A percentile compares a stretch with the other conserved stretches of the same genome.
Evolutionary conservation across 164 flowering plant species (phyloP).

Genomic region (Piper longum): DNA sequence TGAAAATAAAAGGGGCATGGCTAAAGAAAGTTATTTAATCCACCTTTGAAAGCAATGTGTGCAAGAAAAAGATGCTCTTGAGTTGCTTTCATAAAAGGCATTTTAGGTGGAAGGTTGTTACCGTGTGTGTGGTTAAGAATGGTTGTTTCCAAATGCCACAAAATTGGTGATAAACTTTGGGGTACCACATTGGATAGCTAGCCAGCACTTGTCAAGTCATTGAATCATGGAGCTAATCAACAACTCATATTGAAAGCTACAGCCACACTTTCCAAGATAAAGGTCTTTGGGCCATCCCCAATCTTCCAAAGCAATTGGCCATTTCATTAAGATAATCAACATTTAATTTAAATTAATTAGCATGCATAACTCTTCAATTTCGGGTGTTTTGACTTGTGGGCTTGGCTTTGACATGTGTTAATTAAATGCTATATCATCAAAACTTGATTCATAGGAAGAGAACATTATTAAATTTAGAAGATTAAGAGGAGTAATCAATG

Average conservation of each 20-base stretch:
- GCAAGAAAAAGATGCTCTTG: neutral
- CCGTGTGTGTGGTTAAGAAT: neutral
- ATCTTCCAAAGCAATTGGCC: neutral
- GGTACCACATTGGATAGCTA: neutral
- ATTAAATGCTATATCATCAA: too few species aligned
- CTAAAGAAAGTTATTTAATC: neutral
- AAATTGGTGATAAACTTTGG: slow-evolving; percentile 1
- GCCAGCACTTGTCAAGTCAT: neutral
- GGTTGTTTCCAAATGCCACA: slow-evolving; percentile 1
- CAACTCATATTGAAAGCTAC: neutral
- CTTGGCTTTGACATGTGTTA: too few species aligned
- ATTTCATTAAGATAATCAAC: too few species aligned
- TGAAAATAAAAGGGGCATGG: neutral
- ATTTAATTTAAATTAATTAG: too few species aligned
- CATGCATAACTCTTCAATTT: too few species aligned
- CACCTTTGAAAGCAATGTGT: neutral
- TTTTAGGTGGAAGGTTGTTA: neutral
- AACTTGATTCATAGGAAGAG: too few species aligned
- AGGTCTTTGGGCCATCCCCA: neutral
- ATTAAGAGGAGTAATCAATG: too few species aligned
- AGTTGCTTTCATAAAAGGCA: neutral
- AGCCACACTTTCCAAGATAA: neutral
- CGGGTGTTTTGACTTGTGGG: too few species aligned
- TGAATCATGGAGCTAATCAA: neutral
- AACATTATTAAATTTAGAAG: too few species aligned